Evolutionary conservation across 2,329 filamentous ascomycete species (phyloP).

Genomic region (Diaporthe caulivora): DNA sequence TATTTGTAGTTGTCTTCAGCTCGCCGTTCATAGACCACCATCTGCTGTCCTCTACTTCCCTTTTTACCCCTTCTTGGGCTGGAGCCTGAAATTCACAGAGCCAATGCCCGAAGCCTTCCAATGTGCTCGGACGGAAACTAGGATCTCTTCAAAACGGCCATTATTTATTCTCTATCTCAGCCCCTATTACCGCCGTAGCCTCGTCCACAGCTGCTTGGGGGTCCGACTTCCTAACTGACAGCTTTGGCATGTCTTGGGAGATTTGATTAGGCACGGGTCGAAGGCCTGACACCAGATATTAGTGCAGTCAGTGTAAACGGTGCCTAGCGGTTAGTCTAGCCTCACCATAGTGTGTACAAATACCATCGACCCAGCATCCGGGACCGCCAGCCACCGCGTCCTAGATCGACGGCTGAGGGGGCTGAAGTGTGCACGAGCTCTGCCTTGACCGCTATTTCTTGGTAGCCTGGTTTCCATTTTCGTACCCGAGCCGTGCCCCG

Average conservation of each 20-base stretch:
- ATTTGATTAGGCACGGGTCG: slow-evolving; percentile 18
- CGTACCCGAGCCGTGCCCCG: not conserved
- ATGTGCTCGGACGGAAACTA: not conserved
- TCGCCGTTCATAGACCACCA: no score
- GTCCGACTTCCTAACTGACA: not conserved
- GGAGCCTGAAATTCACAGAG: not conserved
- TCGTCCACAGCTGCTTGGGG: not conserved
- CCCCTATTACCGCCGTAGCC: not conserved
- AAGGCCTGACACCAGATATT: not conserved
- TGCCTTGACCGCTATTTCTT: not conserved
- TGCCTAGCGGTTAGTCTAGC: not conserved
- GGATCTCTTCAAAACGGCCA: not conserved
- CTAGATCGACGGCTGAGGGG: not conserved
- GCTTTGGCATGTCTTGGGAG: slow-evolving; percentile 4
- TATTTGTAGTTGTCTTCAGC: not conserved
- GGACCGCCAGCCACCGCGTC: not conserved
- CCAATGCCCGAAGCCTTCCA: not conserved
- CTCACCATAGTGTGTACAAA: not conserved
- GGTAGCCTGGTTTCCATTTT: not conserved
- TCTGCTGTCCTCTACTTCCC: not conserved
- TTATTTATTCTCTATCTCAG: not conserved
- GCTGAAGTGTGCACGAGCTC: slow-evolving; percentile 8
- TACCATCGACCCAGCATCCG: not conserved
- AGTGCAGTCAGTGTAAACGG: not conserved
- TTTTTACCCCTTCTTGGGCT: not conserved